Evolutionary conservation across 2,329 filamentous ascomycete genomes (phyloP), one percentile per base, ranked within the genome.

Genomic region (Talaromyces albobiverticillius): DNA sequence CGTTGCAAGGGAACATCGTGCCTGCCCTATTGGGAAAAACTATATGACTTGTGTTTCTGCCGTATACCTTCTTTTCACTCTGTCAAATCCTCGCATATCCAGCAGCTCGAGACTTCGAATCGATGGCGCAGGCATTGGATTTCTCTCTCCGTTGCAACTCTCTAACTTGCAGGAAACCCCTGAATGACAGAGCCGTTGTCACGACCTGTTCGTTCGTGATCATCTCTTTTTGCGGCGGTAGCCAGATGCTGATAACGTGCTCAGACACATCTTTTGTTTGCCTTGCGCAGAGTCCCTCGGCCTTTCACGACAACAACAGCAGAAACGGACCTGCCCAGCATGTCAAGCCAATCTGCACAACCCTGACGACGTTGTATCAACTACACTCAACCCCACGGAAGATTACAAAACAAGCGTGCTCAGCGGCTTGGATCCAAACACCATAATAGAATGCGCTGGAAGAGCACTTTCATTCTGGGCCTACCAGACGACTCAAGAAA

Each of bases 361-460:
- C 58, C 84, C 84, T 0, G 88, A 95, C 61, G 90, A 95, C 73
- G 88, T 85, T 3, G 83, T 88, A 9, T 77, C 86, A 18, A 82
- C 86, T 1, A 80, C 84, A 26, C 78, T 96, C 38, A 88, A 86
- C 57, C 90, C 90, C 0, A 86, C 84, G 0, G 92, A 96, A 64
- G 90, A 95, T 60, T 95, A 94, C 77, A 95, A 95, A 71, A 90
- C 89, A 0, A 92, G 86, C 57, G 82, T 95, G 0, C 77, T 96
- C 10, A 90, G 89, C 64, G 93, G 93, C 0, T 74, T 96, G 1
- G 89, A 84, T 57, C 93, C 93, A 1, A 86, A 81, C 31, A 79
- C 86, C 26, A 88, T 96, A 59, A 90, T 95, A 81, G 92, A 96
- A 62, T 59, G 57, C 31, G 57, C 55, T 2, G 57, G 51, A 10